Base-by-base conservation (phyloP, 1,284 basidiomycete species). In the Cryptococcus sp. region DNA sequence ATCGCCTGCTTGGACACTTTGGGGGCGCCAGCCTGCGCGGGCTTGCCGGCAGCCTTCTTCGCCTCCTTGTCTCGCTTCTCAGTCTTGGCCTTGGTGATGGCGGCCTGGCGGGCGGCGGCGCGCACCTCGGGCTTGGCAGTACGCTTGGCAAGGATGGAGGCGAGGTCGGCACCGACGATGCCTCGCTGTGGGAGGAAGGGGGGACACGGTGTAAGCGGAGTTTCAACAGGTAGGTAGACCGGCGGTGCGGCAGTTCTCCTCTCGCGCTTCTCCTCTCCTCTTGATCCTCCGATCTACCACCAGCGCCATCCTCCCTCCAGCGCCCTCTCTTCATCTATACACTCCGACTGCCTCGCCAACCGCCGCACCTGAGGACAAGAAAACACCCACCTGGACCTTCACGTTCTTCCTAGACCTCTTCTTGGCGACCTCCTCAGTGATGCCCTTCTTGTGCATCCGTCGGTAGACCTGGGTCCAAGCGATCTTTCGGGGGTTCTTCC, bases 401-500 rank as follows among this genome's bases (percentile, higher is more conserved):
- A 98, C 91, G 64, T 91, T 94, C 80, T 88, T 88, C 80, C 94
- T 89, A 58, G 90, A 91, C 70, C 94, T 89, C 84, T 96, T 97
- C 92, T 98, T 98, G 76, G 93, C 91, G 55, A 94, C 87, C 80
- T 98, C 95, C 82, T 98, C 95, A 53, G 93, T 93, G 78, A 98
- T 86, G 79, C 94, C 95, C 88, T 98, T 98, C 87, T 96, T 97
- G 87, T 98, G 96, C 87, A 97, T 93, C 72, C 73, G 88, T 71
- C 95, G 89, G 87, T 91, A 98, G 60, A 93, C 87, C 75, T 86
- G 83, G 59, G 95, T 98, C 96, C 95, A 98, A 66, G 95, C 89
- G 80, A 98, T 93, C 87, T 98, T 98, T 78, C 95, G 91, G 55
- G 96, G 95, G 85, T 98, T 98, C 84, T 98, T 98, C 82, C 95